Evolutionary conservation across 1,284 basidiomycete genomes (phyloP).

Genomic region (Marasmius sp.): DNA sequence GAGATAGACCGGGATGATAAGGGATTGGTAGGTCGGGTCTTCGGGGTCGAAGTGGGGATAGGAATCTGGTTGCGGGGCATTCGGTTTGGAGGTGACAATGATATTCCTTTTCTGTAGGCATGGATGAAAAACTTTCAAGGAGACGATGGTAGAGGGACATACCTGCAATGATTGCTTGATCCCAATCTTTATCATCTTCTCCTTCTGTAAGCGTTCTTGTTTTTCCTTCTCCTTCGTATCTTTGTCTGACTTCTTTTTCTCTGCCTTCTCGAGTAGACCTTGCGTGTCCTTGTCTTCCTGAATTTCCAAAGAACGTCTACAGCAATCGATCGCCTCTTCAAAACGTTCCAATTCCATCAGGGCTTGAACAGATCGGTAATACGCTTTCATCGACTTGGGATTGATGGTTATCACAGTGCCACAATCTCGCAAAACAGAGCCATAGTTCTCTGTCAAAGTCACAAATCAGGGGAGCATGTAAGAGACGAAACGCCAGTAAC

Average conservation of each 20-base stretch:
- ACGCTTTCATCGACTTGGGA: constrained; percentile 72
- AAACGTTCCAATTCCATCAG: constrained; percentile 70
- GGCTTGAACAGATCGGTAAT: constrained; percentile 80
- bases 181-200: constrained; percentile 44
- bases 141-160: constrained; percentile 19
- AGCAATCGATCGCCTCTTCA: constrained; percentile 82
- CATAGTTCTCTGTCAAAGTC: constrained; percentile 74
- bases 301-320: constrained; percentile 62
- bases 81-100: constrained; percentile 58
- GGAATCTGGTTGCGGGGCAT: constrained; percentile 52
- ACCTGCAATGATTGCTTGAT: constrained; percentile 65
- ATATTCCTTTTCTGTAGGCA: constrained; percentile 62
- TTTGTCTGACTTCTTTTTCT: constrained; percentile 45
- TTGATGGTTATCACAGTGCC: constrained; percentile 70
- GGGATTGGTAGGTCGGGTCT: constrained; percentile 52
- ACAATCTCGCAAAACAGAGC: constrained; percentile 82
- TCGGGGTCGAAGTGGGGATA: constrained; percentile 63
- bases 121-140: constrained; percentile 10
- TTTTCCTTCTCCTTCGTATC: constrained; percentile 51
- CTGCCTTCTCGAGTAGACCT: constrained; percentile 45
- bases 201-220: constrained; percentile 46
- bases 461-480: not conserved
- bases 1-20: constrained; percentile 89
- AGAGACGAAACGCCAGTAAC: constrained; percentile 21
- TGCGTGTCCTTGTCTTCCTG: constrained; percentile 58